Conservation (phyloP, 768 basidiomycete species). For the Erythrobasidium yunnanense region DNA sequence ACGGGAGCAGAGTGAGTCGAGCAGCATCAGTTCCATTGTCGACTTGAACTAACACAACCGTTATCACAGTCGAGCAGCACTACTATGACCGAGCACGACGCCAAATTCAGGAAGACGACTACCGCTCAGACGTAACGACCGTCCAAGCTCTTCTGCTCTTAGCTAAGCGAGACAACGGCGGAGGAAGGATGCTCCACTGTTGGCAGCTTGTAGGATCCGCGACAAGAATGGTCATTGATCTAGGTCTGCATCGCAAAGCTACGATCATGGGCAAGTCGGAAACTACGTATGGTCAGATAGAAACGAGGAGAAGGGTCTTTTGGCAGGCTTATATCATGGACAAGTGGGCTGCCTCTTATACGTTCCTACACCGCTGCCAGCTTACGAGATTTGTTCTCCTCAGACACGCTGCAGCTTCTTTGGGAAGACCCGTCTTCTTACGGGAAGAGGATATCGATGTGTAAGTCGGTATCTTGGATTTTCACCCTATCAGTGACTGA, state of each 20-base stretch:
- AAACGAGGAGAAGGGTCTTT: slow-evolving; percentile 18
- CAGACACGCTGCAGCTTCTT: slow-evolving; percentile 14
- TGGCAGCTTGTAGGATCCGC: slow-evolving; percentile 26
- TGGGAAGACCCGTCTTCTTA: slow-evolving; percentile 15
- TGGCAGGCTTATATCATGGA: slow-evolving; percentile 28
- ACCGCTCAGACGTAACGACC: slow-evolving; percentile 16
- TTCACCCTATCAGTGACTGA: neutral
- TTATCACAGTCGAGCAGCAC: slow-evolving; percentile 24
- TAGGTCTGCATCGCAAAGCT: slow-evolving; percentile 20
- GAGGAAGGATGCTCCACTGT: slow-evolving; percentile 17
- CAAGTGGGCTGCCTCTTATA: neutral
- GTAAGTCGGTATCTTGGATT: neutral
- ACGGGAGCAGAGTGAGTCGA: slow-evolving; percentile 16
- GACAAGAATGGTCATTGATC: slow-evolving; percentile 25
- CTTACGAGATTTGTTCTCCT: too few species aligned
- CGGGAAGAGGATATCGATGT: slow-evolving; percentile 25
- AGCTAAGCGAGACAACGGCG: slow-evolving; percentile 17
- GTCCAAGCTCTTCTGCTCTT: slow-evolving; percentile 19
- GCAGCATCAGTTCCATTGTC: neutral
- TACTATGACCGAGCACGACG: slow-evolving; percentile 20
- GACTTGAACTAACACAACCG: neutral
- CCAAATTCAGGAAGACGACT: slow-evolving; percentile 24
- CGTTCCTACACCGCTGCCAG: too few species aligned
- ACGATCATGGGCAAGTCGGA: neutral
- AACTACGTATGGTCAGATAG: slow-evolving; percentile 11